Base-by-base conservation (phyloP, 192 early-diverging fungal genomes). In the Jimgerdemannia lactiflua region DNA sequence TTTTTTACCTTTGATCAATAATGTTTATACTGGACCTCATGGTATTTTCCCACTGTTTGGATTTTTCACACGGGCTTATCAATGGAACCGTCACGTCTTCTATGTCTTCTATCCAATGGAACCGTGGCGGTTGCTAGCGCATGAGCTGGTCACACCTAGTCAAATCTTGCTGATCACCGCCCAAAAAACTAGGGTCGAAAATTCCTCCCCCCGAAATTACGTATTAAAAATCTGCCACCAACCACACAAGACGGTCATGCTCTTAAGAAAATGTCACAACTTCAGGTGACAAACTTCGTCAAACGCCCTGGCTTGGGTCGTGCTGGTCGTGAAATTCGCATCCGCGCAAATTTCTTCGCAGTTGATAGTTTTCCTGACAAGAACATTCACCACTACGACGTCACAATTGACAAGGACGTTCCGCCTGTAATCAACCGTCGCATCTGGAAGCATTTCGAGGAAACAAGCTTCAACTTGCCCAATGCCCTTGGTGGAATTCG, bases 371-470 rank as follows among this genome's bases (percentile, higher is more conserved):
- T 93, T 14, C 90, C 92, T 3, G 77, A 87, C 17, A 83, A 76
- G 0, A 88, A 89, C 4, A 87, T 99, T n/a, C 87, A 92, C 79
- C 97, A 98, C 73, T 99, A 97, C 83, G 94, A 96, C 81, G 85
- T 98, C 11, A 86, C 85, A 0, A 91, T 98, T 41, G 80, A 79
- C 2, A 94, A 95, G 6, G 90, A 94, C 70, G 93, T 94, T 18
- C 94, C 95, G 11, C 90, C 92, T 3, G 86, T 89, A 4, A 91
- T 96, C 44, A 91, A 92, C 76, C 74, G 93, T 7, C 80, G 88
- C 10, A 79, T 96, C 67, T 94, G 89, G 80, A 85, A 92, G 71
- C 70, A 87, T n/a, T 91, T 93, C 82, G 87, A 90, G 69, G 78
- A 79, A 19, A 29, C 29, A 1, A 29, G 29, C 1, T 19, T 8